Evolutionary conservation across 2,329 filamentous ascomycete species (phyloP).

Genomic region (Periglandula ipomoeae): DNA sequence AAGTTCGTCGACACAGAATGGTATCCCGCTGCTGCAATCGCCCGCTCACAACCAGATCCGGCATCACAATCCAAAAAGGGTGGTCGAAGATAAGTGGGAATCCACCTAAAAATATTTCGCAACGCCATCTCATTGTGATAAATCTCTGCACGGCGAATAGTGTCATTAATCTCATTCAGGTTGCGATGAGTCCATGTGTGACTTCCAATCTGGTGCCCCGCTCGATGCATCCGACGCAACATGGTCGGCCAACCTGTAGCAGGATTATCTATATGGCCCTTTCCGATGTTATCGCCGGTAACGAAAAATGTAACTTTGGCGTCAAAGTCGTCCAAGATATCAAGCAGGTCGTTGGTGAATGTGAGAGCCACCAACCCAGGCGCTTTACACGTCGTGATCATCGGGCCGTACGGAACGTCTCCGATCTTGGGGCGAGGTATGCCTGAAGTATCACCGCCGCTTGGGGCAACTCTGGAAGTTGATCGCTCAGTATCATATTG

Average conservation of each 20-base stretch:
- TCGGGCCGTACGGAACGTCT: constrained; percentile 24
- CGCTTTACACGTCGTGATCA: constrained; percentile 25
- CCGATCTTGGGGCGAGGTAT: constrained; percentile 23
- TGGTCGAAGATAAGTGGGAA: constrained; percentile 35
- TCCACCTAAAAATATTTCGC: constrained; percentile 30
- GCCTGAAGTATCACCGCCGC: constrained; percentile 21
- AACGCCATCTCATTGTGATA: constrained; percentile 36
- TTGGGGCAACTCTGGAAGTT: constrained; percentile 19
- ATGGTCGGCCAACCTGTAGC: constrained; percentile 24
- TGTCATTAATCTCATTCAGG: constrained; percentile 26
- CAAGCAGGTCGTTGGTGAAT: constrained; percentile 33
- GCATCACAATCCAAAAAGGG: constrained; percentile 35
- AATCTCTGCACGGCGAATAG: constrained; percentile 29
- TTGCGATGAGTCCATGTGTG: constrained; percentile 40
- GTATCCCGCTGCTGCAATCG: constrained; percentile 37
- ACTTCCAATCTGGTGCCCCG: constrained; percentile 37
- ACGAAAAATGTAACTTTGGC: constrained; percentile 34
- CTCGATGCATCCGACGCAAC: constrained; percentile 29
- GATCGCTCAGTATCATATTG: constrained; percentile 1
- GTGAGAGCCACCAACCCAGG: constrained; percentile 33
- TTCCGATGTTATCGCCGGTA: constrained; percentile 31
- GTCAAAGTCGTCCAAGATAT: constrained; percentile 21
- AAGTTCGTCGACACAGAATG: constrained; percentile 48
- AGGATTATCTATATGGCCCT: constrained; percentile 30
- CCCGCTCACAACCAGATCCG: constrained; percentile 28